These are phyloP conservation scores for Ascoidea rubescens DNA, from an alignment of 805 yeast species.

Conservation along the genomic window DNA sequence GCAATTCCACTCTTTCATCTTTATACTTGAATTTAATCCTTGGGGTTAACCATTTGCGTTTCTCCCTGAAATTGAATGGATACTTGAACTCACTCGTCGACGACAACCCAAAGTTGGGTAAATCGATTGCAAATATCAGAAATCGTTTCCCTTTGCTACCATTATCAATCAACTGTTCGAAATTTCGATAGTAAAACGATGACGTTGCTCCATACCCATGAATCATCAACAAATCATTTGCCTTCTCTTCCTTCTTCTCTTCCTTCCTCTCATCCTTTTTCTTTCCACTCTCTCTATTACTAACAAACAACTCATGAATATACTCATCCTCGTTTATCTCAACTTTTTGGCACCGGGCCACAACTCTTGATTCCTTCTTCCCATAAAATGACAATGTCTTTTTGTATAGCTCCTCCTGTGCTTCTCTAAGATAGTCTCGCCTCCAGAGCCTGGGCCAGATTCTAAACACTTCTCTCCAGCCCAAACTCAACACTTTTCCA, in stretches of 20 bases:
- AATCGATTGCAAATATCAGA: slow-evolving; percentile 51
- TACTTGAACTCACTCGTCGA: slow-evolving; percentile 10
- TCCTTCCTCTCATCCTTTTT: slow-evolving; percentile 13
- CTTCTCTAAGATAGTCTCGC: not conserved
- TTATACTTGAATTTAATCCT: slow-evolving; percentile 20
- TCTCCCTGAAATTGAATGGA: too few relatives aligned
- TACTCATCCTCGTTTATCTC: not conserved
- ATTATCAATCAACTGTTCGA: slow-evolving; percentile 34
- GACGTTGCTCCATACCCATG: slow-evolving; percentile 94
- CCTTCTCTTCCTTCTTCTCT: slow-evolving; percentile 11
- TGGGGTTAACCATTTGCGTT: too few relatives aligned
- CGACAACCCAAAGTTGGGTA: slow-evolving; percentile 62
- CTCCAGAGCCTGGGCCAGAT: not conserved
- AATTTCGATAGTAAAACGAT: slow-evolving; percentile 66
- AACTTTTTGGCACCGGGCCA: not conserved
- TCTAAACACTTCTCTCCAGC: not conserved
- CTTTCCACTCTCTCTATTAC: slow-evolving; percentile 3
- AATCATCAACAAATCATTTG: slow-evolving; percentile 42
- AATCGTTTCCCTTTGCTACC: slow-evolving; percentile 20
- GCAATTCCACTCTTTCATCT: slow-evolving; percentile 8
- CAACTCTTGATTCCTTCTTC: not conserved
- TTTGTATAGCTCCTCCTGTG: not conserved
- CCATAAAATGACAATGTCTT: not conserved
- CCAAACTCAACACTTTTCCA: too few relatives aligned
- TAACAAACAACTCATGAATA: not conserved